Base-by-base conservation (phyloP, 2,329 filamentous ascomycete species). In the Paramyrothecium sp. region DNA sequence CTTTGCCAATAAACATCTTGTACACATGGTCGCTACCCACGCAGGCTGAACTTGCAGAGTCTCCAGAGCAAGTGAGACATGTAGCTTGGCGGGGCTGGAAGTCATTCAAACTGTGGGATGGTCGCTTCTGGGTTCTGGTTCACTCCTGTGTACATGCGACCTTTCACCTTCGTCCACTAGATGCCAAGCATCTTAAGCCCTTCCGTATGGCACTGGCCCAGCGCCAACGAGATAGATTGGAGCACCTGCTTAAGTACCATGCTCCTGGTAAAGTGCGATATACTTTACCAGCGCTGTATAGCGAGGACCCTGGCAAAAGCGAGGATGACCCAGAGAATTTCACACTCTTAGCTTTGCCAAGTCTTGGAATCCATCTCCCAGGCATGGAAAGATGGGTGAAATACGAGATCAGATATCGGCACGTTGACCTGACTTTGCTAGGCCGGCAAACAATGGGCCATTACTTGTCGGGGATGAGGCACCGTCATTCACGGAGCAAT, bases 101-200 rank as follows among this genome's bases (percentile, higher is more conserved):
- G 50, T 66, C 61, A 20, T 61, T 66, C 13, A 67, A 68, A 51
- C 67, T 81, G 55, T 89, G 80, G 73, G 86, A 89, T 67, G 82
- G 84, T 0, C 82, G 86, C 2, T 89, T 81, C 69, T 89, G 86
- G 86, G 70, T 88, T 17, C 75, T 78, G 17, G 56, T 85, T 11
- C 69, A 71, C 20, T 71, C 76, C 51, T 76, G 78, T 5, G 69
- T 78, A 7, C 76, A 76, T 3, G 73, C 73, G 53, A 67, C 68
- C 16, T 70, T 82, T 17, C 66, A 72, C 19, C 60, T 86, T 2
- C 74, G 73, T 34, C 83, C 83, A 0, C 80, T 82, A 61, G 67
- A 73, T 2, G 61, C 65, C 2, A 73, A 74, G 34, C 70, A 80
- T 58, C 74, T 76, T 46, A 80, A 81, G 61, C 60, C 70, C 0